These are phyloP conservation scores for Aspergillus floridensis DNA, from an alignment of 2,329 filamentous ascomycete species.

Conservation along the genomic window DNA sequence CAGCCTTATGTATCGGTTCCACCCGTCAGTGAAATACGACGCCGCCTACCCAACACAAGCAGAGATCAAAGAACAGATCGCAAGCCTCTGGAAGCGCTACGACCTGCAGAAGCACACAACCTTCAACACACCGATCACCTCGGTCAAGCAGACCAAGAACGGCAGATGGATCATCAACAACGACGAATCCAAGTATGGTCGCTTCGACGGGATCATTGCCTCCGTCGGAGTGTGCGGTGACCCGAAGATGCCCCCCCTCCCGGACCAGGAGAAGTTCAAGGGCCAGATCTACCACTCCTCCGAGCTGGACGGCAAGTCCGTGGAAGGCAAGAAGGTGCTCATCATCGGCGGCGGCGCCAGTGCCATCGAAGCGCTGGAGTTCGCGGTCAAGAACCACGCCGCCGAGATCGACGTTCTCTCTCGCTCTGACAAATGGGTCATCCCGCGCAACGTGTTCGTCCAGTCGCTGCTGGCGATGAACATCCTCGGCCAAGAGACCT, in stretches of 20 bases:
- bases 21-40: slow-evolving; percentile 72
- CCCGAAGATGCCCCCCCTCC: slow-evolving; percentile 68
- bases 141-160: slow-evolving; percentile 64
- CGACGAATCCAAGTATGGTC: slow-evolving; percentile 64
- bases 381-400: slow-evolving; percentile 66
- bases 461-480: slow-evolving; percentile 73
- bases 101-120: slow-evolving; percentile 66
- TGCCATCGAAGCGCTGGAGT: slow-evolving; percentile 80
- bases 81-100: slow-evolving; percentile 71
- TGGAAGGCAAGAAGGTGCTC: slow-evolving; percentile 70
- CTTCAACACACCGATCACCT: slow-evolving; percentile 68
- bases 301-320: slow-evolving; percentile 68
- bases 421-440: slow-evolving; percentile 82
- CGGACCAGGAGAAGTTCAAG: slow-evolving; percentile 68
- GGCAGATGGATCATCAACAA: slow-evolving; percentile 79
- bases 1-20: slow-evolving; percentile 83
- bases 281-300: slow-evolving; percentile 74
- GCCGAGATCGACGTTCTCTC: slow-evolving; percentile 69
- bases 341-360: slow-evolving; percentile 75
- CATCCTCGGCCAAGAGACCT: slow-evolving; percentile 73
- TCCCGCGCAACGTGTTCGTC: slow-evolving; percentile 73
- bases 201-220: slow-evolving; percentile 75
- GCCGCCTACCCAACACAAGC: slow-evolving; percentile 73
- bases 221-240: slow-evolving; percentile 79
- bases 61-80: slow-evolving; percentile 72